A percentile compares a stretch with the other conserved stretches of the same genome.
phyloP scores from a whole-genome alignment of 352 stramenopile genomes.

The Phytophthora gonapodyides region DNA sequence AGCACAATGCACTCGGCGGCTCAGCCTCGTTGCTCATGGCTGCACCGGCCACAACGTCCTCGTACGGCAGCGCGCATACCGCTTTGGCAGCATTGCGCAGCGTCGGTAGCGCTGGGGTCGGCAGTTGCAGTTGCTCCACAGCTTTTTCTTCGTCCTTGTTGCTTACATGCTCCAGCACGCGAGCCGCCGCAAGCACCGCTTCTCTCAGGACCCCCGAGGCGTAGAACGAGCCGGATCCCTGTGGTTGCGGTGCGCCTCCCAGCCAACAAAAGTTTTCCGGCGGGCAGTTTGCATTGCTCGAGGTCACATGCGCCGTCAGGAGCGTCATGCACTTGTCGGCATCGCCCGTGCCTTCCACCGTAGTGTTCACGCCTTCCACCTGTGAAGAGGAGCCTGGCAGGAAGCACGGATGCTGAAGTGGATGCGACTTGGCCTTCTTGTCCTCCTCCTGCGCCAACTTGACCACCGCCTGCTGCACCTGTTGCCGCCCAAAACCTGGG shows the following conservation, averaged over 20 bases:
- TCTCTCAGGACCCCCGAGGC: constrained; percentile 44
- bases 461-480: constrained; percentile 34
- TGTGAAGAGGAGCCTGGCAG: constrained; percentile 31
- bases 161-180: constrained; percentile 36
- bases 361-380: constrained; percentile 26
- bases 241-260: constrained; percentile 48
- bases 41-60: constrained; percentile 21
- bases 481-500: constrained; percentile 40
- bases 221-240: constrained; percentile 51
- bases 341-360: constrained; percentile 44
- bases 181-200: constrained; percentile 32
- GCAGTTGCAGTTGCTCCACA: constrained; percentile 42
- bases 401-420: constrained; percentile 57
- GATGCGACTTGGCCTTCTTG: constrained; percentile 1
- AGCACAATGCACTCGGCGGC: constrained; percentile 40
- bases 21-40: constrained; percentile 20
- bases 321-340: constrained; percentile 49
- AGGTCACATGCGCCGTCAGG: constrained; percentile 48
- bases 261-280: constrained; percentile 57
- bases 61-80: constrained; percentile 42
- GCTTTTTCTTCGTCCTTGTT: constrained; percentile 14
- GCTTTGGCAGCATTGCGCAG: constrained; percentile 42
- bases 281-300: constrained; percentile 60
- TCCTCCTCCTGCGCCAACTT: constrained; percentile 33
- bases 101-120: constrained; percentile 45